Base-by-base conservation (phyloP, 169 alveolate genomes). In the Babesia bovis region DNA sequence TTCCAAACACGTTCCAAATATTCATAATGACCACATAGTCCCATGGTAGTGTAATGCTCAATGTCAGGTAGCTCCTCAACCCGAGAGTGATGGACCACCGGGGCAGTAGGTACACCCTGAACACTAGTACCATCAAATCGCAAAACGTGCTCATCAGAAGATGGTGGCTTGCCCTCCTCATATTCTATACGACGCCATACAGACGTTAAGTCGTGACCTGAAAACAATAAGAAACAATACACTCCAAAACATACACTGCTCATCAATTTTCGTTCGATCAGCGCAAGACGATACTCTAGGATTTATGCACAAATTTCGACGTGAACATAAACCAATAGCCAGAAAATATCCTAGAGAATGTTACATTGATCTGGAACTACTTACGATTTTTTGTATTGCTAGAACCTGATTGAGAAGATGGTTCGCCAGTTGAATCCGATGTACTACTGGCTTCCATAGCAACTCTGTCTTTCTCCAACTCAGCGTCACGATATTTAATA, bases 301-400 rank as follows among this genome's bases (percentile, higher is more conserved):
- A 68, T 96, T 94, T 30, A 95, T 94, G 82, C 99, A 96, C 85
- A 96, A 56, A 68, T 95, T 96, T 33, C 96, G 92, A 45, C 98
- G 81, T 12, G 98, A 93, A 35, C 87, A 87, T 69, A 93, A 65
- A 30, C 98, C 97, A 38, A 94, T 67, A 5, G 94, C 98, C 60
- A 95, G 70, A 6, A 95, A 50, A 35, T 82, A 55, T 2, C 58
- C 90, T 66, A 67, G 6, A 52, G 5, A 17, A 66, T 19, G 47
- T 28, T 15, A 15, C 0, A 32, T 23, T 44, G 33, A 12, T 35
- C 4, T 35, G 19, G 12, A 36, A 1, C 25, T 36, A 28, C 67
- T 23, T 35, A 32, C 78, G 56, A 25, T 33, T 65, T 36, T 38
- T 44, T 40, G 56, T 35, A 52, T 50, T 65, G 42, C 40, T 21